A percentile compares a stretch with the other conserved stretches of the same genome.
Evolutionary conservation across 83 land plant genomes (phyloP).

Genomic region (Picea abies): DNA sequence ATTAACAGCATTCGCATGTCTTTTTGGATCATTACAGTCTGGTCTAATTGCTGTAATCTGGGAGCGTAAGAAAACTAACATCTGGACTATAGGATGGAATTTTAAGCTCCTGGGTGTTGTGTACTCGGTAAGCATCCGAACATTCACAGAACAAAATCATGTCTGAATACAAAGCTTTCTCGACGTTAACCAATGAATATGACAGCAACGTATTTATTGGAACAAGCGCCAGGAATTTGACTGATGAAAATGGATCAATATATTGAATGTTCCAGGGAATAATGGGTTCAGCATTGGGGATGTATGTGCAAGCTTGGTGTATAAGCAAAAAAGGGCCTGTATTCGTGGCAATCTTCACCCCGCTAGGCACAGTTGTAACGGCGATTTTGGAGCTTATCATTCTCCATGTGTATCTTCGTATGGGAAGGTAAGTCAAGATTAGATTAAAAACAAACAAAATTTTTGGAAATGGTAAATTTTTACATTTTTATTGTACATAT

Average conservation of each 20-base stretch:
- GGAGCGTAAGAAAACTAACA: neutral
- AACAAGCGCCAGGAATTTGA: no score
- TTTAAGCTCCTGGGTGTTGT: neutral
- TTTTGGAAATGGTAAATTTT: no score
- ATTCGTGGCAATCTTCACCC: no score
- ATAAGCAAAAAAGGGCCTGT: conserved; percentile 4
- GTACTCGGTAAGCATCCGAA: neutral
- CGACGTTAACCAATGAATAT: no score
- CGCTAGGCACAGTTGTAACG: neutral
- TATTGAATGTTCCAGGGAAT: neutral
- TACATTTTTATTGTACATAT: no score
- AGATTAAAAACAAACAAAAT: no score
- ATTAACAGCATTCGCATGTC: neutral
- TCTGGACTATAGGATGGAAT: neutral
- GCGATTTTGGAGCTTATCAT: neutral
- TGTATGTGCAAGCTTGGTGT: conserved; percentile 1
- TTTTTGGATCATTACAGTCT: no score
- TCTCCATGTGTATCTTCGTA: neutral
- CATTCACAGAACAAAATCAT: no score
- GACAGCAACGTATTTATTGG: no score
- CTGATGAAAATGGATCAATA: no score
- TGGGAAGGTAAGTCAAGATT: neutral
- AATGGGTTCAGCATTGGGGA: conserved; percentile 1
- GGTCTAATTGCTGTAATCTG: neutral
- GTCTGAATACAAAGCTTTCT: no score